A percentile compares a stretch with the other conserved stretches of the same genome.
Evolutionary conservation across 176 grass and related monocot species (phyloP).

Genomic region (Hyparrhenia diplandra): DNA sequence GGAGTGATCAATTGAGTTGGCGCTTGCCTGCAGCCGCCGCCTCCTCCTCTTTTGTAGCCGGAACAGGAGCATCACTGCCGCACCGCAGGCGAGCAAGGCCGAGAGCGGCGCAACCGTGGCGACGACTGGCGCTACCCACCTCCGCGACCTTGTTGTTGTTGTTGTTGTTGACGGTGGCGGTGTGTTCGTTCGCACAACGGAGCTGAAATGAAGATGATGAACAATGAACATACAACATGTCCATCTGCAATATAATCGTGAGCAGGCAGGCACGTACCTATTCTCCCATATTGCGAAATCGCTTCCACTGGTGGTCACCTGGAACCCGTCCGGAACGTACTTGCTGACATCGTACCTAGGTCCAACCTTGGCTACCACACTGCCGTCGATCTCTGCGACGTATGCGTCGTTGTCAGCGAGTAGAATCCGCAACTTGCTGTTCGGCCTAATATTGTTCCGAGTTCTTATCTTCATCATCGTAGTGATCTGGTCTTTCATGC

Average conservation of each 20-base stretch:
- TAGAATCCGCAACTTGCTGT: not conserved
- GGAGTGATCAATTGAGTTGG: no score
- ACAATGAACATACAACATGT: not conserved
- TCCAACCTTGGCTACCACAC: not conserved
- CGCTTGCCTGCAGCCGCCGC: no score
- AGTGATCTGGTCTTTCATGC: not conserved
- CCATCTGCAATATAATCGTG: not conserved
- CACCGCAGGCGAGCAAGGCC: not conserved
- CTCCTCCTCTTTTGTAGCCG: no score
- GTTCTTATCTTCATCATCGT: not conserved
- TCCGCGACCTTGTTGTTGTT: not conserved
- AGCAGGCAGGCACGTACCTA: not conserved
- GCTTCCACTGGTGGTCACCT: not conserved
- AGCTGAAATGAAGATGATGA: not conserved
- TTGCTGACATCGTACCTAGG: not conserved
- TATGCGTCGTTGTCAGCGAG: not conserved
- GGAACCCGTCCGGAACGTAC: not conserved
- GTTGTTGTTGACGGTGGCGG: not conserved
- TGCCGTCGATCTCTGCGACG: not conserved
- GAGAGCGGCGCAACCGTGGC: not conserved
- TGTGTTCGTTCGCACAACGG: not conserved
- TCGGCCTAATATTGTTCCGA: not conserved
- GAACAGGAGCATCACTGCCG: no score
- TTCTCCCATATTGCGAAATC: conserved; percentile 7
- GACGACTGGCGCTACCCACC: not conserved